Evolutionary conservation across 371 early-diverging fungal species (phyloP).

Genomic region (Apophysomyces trapeziformis): DNA sequence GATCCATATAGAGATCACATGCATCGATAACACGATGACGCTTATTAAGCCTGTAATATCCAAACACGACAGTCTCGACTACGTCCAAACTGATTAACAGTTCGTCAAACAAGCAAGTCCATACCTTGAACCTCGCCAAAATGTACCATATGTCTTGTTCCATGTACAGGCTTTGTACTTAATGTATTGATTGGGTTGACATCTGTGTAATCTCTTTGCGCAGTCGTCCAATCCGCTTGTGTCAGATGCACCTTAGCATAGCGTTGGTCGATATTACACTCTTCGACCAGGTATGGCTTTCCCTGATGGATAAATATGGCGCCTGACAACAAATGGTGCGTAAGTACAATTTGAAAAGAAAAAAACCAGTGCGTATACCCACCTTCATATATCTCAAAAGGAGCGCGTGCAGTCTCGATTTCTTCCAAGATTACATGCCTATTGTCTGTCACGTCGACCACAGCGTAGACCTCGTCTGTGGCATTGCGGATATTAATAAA

Average conservation of each 20-base stretch:
- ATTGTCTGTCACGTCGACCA: slow-evolving; percentile 57
- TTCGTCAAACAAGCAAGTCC: background rate
- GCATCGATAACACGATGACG: slow-evolving; percentile 46
- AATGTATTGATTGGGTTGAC: slow-evolving; percentile 47
- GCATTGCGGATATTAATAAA: slow-evolving; percentile 53
- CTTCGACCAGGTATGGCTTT: slow-evolving; percentile 55
- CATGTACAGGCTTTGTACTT: slow-evolving; percentile 15
- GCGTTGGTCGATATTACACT: slow-evolving; percentile 54
- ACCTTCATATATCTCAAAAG: slow-evolving; percentile 67
- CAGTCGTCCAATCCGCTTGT: slow-evolving; percentile 59
- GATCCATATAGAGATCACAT: slow-evolving; percentile 55
- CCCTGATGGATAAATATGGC: slow-evolving; percentile 70
- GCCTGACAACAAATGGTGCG: slow-evolving; percentile 22
- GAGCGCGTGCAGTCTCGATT: slow-evolving; percentile 55
- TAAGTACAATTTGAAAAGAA: background rate
- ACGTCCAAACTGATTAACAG: background rate
- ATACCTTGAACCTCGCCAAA: slow-evolving; percentile 46
- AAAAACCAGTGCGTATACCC: background rate
- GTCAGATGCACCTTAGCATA: slow-evolving; percentile 52
- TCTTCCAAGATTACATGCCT: slow-evolving; percentile 54
- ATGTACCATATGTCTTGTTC: slow-evolving; percentile 24
- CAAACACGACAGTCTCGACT: slow-evolving; percentile 61
- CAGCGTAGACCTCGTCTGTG: slow-evolving; percentile 49
- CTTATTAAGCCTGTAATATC: slow-evolving; percentile 59
- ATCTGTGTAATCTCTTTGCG: slow-evolving; percentile 56